Conservation (phyloP, 345 rosid genomes). For the Salix purpurea region DNA sequence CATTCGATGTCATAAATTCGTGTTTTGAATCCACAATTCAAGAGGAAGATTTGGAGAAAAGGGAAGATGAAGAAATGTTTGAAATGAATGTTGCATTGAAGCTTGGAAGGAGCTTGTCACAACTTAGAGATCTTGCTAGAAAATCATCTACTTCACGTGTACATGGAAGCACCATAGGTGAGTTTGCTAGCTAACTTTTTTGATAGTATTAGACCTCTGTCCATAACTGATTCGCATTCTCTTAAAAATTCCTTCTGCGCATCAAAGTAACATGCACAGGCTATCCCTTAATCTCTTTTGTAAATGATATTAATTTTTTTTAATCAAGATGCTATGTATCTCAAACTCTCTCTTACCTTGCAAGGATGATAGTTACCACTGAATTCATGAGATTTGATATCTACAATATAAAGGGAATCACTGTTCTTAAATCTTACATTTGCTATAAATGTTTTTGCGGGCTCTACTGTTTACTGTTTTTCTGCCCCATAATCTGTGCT, state of each 20-base stretch:
- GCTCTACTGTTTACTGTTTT: neutral
- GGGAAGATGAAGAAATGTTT: slow-evolving; percentile 39
- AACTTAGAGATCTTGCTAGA: slow-evolving; percentile 37
- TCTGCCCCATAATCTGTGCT: rapidly evolving
- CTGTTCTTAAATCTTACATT: neutral
- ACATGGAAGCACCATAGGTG: slow-evolving; percentile 20
- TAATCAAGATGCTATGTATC: neutral
- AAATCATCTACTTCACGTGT: slow-evolving; percentile 15
- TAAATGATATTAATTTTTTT: neutral
- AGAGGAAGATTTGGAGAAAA: slow-evolving; percentile 17
- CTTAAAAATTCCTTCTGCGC: neutral
- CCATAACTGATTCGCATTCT: neutral
- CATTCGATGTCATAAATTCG: neutral
- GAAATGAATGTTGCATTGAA: slow-evolving; percentile 38
- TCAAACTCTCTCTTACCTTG: neutral
- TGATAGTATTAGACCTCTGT: slow-evolving; percentile 1
- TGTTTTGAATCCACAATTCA: slow-evolving; percentile 12
- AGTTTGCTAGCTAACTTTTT: slow-evolving; percentile 46
- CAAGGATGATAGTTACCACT: neutral
- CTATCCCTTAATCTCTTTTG: neutral
- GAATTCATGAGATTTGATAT: neutral
- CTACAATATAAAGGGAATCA: neutral
- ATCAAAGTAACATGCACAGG: neutral
- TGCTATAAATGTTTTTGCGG: neutral
- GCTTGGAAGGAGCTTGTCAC: slow-evolving; percentile 50